A percentile compares a stretch with the other conserved stretches of the same genome.
Evolutionary conservation across 2,329 filamentous ascomycete genomes (phyloP).

Genomic region (Verticillium zaregamsianum): DNA sequence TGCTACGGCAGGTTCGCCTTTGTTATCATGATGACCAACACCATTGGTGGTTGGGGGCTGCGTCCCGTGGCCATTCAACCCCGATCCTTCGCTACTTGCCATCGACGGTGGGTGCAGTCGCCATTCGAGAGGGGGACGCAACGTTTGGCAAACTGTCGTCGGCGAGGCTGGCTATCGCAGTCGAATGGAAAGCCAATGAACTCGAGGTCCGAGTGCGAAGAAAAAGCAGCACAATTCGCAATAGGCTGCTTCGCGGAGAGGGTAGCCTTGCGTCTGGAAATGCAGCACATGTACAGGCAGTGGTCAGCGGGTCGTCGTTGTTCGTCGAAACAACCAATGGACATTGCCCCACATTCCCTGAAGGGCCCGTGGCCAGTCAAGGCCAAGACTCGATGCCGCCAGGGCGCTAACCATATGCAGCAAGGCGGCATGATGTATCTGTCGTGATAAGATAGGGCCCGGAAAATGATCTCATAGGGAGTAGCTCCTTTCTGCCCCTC

Average conservation of each 20-base stretch:
- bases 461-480: too few relatives aligned
- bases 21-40: background rate
- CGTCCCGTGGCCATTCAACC: background rate
- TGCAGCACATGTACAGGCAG: background rate
- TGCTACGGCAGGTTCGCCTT: background rate
- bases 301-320: background rate
- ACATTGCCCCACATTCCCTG: too few relatives aligned
- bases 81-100: conserved; percentile 1
- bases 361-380: too few relatives aligned
- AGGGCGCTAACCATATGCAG: too few relatives aligned
- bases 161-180: background rate
- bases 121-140: conserved; percentile 6
- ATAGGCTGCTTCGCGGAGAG: background rate
- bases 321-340: background rate
- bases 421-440: too few relatives aligned
- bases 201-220: background rate
- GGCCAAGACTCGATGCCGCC: too few relatives aligned
- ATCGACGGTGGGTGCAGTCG: conserved; percentile 1
- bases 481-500: too few relatives aligned
- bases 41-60: background rate
- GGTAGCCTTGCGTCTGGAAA: background rate
- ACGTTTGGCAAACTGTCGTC: background rate
- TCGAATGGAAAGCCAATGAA: background rate
- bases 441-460: too few relatives aligned
- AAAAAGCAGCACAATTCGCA: background rate